Conservation (phyloP, 805 yeast species). For the Brettanomyces anomalus region DNA sequence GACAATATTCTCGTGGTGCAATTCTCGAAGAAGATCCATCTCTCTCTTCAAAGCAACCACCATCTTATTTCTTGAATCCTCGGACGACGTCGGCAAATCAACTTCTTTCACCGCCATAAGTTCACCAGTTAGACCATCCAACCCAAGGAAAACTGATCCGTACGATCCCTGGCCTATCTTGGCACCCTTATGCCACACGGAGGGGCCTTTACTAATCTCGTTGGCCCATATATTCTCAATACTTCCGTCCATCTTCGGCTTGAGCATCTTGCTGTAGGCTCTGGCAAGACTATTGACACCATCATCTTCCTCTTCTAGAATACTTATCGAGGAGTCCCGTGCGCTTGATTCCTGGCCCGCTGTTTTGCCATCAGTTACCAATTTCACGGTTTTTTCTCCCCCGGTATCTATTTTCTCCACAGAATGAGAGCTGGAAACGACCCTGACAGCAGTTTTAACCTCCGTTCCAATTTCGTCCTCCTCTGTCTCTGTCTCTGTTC, state of each 20-base stretch:
- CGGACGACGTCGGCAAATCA: slow-evolving; percentile 40
- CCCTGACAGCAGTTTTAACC: not conserved
- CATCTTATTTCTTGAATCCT: slow-evolving; percentile 33
- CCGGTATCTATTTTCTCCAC: not conserved
- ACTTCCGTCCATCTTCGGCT: not conserved
- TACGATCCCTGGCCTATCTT: slow-evolving; percentile 91
- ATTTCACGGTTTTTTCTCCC: not conserved
- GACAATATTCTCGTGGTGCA: slow-evolving; percentile 89
- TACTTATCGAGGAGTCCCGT: too few relatives aligned
- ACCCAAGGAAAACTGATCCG: slow-evolving; percentile 87
- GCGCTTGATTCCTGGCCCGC: too few relatives aligned
- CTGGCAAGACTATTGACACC: too few relatives aligned
- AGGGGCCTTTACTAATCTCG: slow-evolving; percentile 49
- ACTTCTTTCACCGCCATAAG: slow-evolving; percentile 97
- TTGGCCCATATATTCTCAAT: slow-evolving; percentile 18
- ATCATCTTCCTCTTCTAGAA: too few relatives aligned
- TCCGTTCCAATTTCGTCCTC: not conserved
- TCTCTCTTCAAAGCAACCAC: slow-evolving; percentile 78
- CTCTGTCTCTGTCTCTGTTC: slow-evolving; percentile 7
- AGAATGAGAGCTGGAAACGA: too few relatives aligned
- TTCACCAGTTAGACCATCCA: slow-evolving; percentile 89
- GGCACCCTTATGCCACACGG: slow-evolving; percentile 88
- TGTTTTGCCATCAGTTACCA: not conserved
- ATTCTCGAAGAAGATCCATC: slow-evolving; percentile 63
- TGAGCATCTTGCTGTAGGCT: too few relatives aligned